phyloP scores from a whole-genome alignment of 192 early-diverging fungal species.

The Coemansia umbellata region DNA sequence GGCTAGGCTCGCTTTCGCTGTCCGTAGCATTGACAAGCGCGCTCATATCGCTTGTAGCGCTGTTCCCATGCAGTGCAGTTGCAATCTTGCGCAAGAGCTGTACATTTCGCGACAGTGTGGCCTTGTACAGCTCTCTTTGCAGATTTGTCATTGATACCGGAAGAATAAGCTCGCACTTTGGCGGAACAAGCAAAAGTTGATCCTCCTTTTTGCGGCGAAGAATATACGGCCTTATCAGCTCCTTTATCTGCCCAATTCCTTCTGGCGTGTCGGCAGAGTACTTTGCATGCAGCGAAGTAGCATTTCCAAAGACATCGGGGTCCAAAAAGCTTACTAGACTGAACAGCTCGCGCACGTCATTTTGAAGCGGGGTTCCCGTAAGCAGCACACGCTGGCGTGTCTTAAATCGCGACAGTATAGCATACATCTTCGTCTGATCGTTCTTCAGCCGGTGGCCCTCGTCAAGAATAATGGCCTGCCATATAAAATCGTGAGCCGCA shows the following conservation, averaged over 20 bases:
- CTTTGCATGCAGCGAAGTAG: constrained; percentile 59
- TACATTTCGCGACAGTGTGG: constrained; percentile 85
- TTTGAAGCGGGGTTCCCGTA: constrained; percentile 97
- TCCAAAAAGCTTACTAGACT: constrained; percentile 85
- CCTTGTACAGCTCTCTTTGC: constrained; percentile 85
- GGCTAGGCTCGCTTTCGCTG: neutral
- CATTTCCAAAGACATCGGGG: constrained; percentile 65
- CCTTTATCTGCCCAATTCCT: constrained; percentile 73
- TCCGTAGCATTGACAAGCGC: constrained; percentile 17
- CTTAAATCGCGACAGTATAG: constrained; percentile 70
- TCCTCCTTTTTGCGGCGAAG: constrained; percentile 91
- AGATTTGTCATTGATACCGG: constrained; percentile 83
- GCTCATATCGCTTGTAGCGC: constrained; percentile 28
- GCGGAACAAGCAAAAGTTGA: constrained; percentile 85
- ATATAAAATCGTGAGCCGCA: constrained; percentile 60
- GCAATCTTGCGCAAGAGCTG: constrained; percentile 54
- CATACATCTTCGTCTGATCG: constrained; percentile 77
- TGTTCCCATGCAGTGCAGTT: constrained; percentile 11
- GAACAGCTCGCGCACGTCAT: constrained; percentile 84
- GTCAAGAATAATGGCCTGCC: constrained; percentile 88
- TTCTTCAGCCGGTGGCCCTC: constrained; percentile 98
- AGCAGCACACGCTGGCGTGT: constrained; percentile 85
- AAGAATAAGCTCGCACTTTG: constrained; percentile 90
- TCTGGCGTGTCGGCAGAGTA: constrained; percentile 35
- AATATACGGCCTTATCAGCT: constrained; percentile 72